Evolutionary conservation across 495 filamentous ascomycete species (phyloP).

Genomic region (Parathielavia hyrcaniae): DNA sequence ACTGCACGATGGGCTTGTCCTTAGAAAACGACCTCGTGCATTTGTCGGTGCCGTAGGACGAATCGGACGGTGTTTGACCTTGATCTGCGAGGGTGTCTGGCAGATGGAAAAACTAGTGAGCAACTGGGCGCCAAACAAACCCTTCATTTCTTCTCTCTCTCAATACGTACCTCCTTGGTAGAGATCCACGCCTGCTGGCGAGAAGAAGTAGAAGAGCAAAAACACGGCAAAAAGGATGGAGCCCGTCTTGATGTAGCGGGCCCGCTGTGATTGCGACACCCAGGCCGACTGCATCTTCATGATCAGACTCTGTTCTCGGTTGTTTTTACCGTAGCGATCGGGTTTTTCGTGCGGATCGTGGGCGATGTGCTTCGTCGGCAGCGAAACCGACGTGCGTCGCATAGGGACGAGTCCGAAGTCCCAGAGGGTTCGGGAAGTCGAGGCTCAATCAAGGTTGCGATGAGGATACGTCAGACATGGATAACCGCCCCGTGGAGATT

Average conservation of each 20-base stretch:
- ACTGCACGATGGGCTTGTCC: constrained; percentile 89
- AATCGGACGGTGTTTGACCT: constrained; percentile 53
- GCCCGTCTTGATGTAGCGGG: constrained; percentile 75
- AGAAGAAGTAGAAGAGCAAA: constrained; percentile 68
- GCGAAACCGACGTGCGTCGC: constrained; percentile 54
- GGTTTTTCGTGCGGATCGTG: constrained; percentile 55
- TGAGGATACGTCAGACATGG: constrained; percentile 7
- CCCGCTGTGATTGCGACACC: constrained; percentile 67
- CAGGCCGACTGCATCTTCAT: constrained; percentile 49
- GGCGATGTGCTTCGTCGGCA: constrained; percentile 51
- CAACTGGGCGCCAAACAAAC: not conserved
- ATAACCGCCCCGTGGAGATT: constrained; percentile 8
- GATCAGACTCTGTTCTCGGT: constrained; percentile 39
- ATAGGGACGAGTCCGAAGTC: constrained; percentile 32
- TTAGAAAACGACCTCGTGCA: constrained; percentile 77
- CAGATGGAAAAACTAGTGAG: not conserved
- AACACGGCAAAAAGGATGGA: constrained; percentile 69
- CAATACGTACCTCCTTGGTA: constrained; percentile 38
- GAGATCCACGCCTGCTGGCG: constrained; percentile 49
- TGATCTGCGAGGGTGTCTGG: constrained; percentile 37
- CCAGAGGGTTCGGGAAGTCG: not conserved
- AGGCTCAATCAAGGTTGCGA: not conserved
- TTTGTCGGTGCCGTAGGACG: constrained; percentile 56
- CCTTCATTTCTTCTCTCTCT: not conserved
- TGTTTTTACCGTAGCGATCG: constrained; percentile 43